These are phyloP conservation scores for Ramaria sp. DNA, from an alignment of 768 basidiomycete species.

Conservation along the genomic window DNA sequence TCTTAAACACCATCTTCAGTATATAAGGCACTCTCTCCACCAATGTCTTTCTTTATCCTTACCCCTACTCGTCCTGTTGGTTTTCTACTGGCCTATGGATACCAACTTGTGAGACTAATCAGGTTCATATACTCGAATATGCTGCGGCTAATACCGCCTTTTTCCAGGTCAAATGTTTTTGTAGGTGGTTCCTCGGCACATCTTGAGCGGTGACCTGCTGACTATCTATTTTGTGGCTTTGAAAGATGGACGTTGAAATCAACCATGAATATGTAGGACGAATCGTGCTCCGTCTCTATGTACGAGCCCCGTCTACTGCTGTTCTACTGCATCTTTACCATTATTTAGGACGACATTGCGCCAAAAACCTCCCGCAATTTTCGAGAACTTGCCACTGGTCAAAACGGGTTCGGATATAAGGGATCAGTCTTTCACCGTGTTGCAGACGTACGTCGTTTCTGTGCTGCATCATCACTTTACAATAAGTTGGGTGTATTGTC, in stretches of 20 bases:
- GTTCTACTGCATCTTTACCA: background rate
- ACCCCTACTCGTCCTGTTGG: background rate
- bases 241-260: conserved; percentile 9
- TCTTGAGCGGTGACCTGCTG: background rate
- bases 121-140: background rate
- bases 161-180: conserved; percentile 1
- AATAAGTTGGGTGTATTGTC: background rate
- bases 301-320: background rate
- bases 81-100: background rate
- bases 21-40: background rate
- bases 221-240: background rate
- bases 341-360: conserved; percentile 47
- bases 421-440: conserved; percentile 57
- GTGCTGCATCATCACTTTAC: background rate
- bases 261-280: conserved; percentile 28
- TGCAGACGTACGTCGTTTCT: background rate
- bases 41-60: background rate
- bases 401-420: conserved; percentile 63
- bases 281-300: conserved; percentile 75
- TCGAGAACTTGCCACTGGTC: conserved; percentile 62
- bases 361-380: conserved; percentile 77
- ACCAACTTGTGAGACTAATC: background rate
- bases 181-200: background rate
- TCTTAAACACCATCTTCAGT: background rate
- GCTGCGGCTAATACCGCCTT: background rate